Conservation (phyloP, 371 early-diverging fungal species). For the Rhizopus stolonifer region DNA sequence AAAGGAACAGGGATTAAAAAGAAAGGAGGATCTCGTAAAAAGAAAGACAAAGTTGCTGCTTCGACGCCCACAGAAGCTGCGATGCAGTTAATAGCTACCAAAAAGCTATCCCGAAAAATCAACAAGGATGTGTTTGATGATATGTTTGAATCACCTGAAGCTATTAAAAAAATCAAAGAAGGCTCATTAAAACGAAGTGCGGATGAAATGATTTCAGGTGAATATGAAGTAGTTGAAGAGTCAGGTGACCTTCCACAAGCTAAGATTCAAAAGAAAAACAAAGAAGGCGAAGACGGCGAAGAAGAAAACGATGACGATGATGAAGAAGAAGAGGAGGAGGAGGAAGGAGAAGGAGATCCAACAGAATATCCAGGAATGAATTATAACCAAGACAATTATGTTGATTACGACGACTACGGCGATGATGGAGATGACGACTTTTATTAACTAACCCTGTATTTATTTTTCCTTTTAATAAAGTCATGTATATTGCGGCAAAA, state of each 20-base stretch:
- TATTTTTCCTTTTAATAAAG: too few species aligned
- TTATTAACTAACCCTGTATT: background rate
- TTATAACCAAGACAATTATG: background rate
- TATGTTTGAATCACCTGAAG: slow-evolving; percentile 64
- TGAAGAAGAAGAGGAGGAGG: background rate
- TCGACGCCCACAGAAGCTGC: slow-evolving; percentile 75
- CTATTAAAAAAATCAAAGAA: slow-evolving; percentile 42
- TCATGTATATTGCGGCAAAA: too few species aligned
- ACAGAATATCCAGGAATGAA: background rate
- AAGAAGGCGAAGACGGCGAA: background rate
- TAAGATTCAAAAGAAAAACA: slow-evolving; percentile 15
- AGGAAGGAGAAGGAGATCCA: background rate
- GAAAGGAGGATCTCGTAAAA: slow-evolving; percentile 29
- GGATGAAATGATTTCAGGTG: slow-evolving; percentile 25
- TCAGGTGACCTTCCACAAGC: slow-evolving; percentile 31
- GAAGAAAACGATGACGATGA: background rate
- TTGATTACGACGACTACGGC: background rate
- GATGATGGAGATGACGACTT: background rate
- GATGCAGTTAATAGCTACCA: slow-evolving; percentile 64
- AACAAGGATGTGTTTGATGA: slow-evolving; percentile 81
- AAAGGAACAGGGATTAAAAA: slow-evolving; percentile 44
- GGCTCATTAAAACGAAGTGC: slow-evolving; percentile 6
- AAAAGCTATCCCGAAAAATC: slow-evolving; percentile 86
- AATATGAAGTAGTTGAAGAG: slow-evolving; percentile 51
- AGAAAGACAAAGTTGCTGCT: slow-evolving; percentile 28